Percentiles rank a stretch among this genome's conserved stretches.
These are phyloP conservation scores for Claviceps cyperi DNA, from an alignment of 2,329 filamentous ascomycete genomes.

Conservation along the genomic window DNA sequence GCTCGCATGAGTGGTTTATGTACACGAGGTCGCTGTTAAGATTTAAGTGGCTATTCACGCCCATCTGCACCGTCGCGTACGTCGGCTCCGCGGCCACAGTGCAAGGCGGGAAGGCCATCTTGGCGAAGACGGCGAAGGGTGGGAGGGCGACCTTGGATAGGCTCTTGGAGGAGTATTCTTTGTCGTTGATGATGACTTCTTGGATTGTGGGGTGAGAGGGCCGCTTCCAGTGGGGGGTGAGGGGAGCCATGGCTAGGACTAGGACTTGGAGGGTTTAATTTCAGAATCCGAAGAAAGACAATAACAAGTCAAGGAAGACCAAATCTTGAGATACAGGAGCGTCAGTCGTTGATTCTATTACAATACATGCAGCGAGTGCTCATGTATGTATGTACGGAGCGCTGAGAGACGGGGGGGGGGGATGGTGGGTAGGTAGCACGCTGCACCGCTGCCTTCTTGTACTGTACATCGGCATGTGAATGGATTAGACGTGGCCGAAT, in stretches of 20 bases:
- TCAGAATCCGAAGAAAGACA: too few relatives aligned
- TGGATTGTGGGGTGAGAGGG: constrained; percentile 46
- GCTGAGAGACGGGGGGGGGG: background rate
- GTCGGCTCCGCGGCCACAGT: constrained; percentile 39
- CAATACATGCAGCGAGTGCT: background rate
- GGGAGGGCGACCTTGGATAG: constrained; percentile 39
- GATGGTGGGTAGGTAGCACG: background rate
- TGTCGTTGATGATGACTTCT: constrained; percentile 38
- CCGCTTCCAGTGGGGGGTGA: constrained; percentile 43
- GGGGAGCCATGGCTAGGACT: constrained; percentile 32
- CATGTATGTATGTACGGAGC: background rate
- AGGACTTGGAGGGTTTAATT: background rate
- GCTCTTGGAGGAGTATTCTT: constrained; percentile 45
- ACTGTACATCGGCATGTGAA: background rate
- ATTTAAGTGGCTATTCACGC: constrained; percentile 39
- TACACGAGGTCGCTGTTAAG: constrained; percentile 53
- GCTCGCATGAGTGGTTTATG: constrained; percentile 55
- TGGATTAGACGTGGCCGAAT: background rate
- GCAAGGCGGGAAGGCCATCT: constrained; percentile 50
- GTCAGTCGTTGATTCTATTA: background rate
- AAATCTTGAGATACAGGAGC: background rate
- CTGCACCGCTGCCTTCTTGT: background rate
- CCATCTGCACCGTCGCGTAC: constrained; percentile 51
- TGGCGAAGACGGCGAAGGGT: constrained; percentile 51
- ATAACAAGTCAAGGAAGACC: too few relatives aligned